These are phyloP conservation scores for Pleurozium schreberi DNA, from an alignment of 225 moss, liverwort and hornwort species.

Conservation along the genomic window DNA sequence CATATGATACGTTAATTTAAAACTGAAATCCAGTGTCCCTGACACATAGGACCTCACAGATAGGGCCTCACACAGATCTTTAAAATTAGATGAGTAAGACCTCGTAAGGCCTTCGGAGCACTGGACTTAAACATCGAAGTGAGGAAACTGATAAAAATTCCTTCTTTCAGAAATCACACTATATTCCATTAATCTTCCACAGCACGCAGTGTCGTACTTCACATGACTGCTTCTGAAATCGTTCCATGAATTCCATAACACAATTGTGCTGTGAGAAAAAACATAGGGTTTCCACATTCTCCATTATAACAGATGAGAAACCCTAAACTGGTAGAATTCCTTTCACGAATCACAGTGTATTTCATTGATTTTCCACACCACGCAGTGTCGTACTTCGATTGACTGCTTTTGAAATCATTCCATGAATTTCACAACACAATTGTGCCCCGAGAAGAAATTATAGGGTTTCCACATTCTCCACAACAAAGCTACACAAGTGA, in stretches of 20 bases:
- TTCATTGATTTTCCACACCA: not conserved
- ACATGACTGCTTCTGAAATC: not conserved
- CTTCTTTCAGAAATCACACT: not conserved
- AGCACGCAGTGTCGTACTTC: not conserved
- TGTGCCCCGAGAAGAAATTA: too few relatives aligned
- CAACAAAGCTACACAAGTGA: not conserved
- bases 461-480: not conserved
- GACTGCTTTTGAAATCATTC: not conserved
- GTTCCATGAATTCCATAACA: not conserved
- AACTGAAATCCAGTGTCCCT: not conserved
- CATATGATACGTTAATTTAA: not conserved
- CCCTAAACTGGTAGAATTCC: not conserved
- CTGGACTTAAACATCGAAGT: not conserved
- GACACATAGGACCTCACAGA: not conserved
- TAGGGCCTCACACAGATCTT: not conserved
- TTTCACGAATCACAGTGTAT: not conserved
- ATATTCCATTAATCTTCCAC: not conserved
- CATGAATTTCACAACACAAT: not conserved
- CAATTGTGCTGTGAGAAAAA: not conserved
- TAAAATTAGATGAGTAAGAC: too few relatives aligned
- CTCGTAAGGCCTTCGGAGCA: not conserved
- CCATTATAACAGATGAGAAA: not conserved
- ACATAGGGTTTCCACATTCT: not conserved
- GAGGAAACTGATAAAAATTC: not conserved
- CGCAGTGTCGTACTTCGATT: not conserved